Evolutionary conservation across 1,284 basidiomycete genomes (phyloP).

Genomic region (Malassezia obtusa): DNA sequence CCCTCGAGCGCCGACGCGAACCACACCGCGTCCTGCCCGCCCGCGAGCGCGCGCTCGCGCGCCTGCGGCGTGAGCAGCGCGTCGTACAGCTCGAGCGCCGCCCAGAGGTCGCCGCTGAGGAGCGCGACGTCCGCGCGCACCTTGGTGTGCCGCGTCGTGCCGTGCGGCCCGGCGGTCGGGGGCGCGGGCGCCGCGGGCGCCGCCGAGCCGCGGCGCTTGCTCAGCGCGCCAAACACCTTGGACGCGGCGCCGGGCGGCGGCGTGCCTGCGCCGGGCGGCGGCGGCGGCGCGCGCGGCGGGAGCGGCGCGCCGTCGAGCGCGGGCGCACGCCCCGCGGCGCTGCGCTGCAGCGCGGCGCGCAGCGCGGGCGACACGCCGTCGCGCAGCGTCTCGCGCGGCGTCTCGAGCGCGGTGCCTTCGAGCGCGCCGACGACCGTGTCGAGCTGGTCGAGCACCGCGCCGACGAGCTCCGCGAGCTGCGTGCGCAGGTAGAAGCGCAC

Average conservation of each 20-base stretch:
- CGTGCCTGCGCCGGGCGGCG: conserved; percentile 8
- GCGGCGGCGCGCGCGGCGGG: conserved; percentile 1
- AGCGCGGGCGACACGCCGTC: neutral
- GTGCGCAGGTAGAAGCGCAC: conserved; percentile 44
- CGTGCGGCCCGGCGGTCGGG: neutral
- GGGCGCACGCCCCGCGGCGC: conserved; percentile 22
- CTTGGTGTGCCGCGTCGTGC: conserved; percentile 30
- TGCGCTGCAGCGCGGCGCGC: conserved; percentile 6
- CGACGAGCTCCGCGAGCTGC: conserved; percentile 35
- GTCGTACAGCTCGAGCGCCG: conserved; percentile 34
- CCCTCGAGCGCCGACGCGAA: conserved; percentile 45
- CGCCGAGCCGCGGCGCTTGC: conserved; percentile 12
- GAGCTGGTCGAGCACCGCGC: conserved; percentile 32
- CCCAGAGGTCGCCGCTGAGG: conserved; percentile 41
- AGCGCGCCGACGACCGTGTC: conserved; percentile 29
- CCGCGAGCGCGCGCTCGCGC: conserved; percentile 42
- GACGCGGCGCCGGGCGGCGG: conserved; percentile 20
- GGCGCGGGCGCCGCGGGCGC: conserved; percentile 12
- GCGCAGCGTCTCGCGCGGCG: conserved; percentile 42
- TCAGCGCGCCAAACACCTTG: conserved; percentile 18
- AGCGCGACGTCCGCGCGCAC: conserved; percentile 36
- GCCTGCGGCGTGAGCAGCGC: conserved; percentile 22
- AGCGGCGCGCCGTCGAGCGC: conserved; percentile 17
- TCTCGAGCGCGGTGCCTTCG: conserved; percentile 39
- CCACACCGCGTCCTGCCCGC: conserved; percentile 46